A percentile compares a stretch with the other conserved stretches of the same genome.
Evolutionary conservation across 2,329 filamentous ascomycete species (phyloP).

Genomic region (Emydomyces testavorans): DNA sequence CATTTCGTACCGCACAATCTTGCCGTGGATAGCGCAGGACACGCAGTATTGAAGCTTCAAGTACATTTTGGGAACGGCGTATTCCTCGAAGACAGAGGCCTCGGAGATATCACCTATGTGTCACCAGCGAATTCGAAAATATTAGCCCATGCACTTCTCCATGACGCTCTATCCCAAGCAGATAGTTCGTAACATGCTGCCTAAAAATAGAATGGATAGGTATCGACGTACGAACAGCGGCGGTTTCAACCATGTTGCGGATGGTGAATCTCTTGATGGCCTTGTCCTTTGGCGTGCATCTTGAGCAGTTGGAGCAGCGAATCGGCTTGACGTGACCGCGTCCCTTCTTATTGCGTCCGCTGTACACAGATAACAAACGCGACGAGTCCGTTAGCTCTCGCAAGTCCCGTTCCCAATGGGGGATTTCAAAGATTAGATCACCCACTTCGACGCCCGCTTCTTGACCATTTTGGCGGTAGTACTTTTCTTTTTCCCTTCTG

Average conservation of each 20-base stretch:
- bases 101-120: conserved; percentile 95
- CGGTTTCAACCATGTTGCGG: conserved; percentile 99
- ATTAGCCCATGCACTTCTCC: conserved; percentile 4
- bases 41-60: conserved; percentile 99
- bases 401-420: conserved; percentile 4
- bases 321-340: conserved; percentile 99
- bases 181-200: neutral
- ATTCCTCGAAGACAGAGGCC: conserved; percentile 97
- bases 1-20: conserved; percentile 91
- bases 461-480: conserved; percentile 56
- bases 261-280: conserved; percentile 99
- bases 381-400: conserved; percentile 8
- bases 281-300: conserved; percentile 98
- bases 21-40: conserved; percentile 99
- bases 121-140: conserved; percentile 7
- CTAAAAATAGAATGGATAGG: conserved; percentile 14
- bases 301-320: conserved; percentile 78
- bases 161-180: neutral
- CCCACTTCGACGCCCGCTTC: conserved; percentile 64
- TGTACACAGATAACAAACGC: conserved; percentile 29
- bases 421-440: conserved; percentile 17
- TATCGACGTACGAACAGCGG: conserved; percentile 83
- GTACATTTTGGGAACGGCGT: conserved; percentile 99
- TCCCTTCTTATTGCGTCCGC: conserved; percentile 99
- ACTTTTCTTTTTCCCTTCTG: conserved; percentile 10